Evolutionary conservation across 371 early-diverging fungal genomes (phyloP), one percentile per base, ranked within the genome.

Genomic region (Mucor lusitanicus): DNA sequence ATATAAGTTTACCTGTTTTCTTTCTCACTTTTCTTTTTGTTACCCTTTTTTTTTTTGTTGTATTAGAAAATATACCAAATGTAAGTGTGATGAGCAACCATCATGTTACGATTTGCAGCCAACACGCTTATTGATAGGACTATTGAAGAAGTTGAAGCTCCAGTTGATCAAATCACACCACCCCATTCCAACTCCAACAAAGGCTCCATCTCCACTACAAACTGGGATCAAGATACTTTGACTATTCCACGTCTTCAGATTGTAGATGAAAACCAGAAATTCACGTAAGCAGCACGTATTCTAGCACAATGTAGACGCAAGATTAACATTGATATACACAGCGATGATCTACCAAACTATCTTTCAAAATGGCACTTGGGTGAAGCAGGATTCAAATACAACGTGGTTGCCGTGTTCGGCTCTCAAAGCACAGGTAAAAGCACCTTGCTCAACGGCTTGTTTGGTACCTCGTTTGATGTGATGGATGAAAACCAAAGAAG

Each of bases 401-500:
- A 97, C 77, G 85, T 97, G 7, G 95, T 97, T 6, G 97, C 99
- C 25, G 98, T 99, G 15, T 97, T 99, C 84, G 99, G 99, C 42
- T 96, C 97, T 30, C 98, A 99, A 79, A 94, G 94, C 79, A 97
- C 98, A 4, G 99, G 99, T 66, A 99, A 99, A 78, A 95, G 96
- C 92, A 99, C 99, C 25, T 84, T 99, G 27, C 82, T 99, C 46
- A 98, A 99, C 80, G 79, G 90, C 33, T 83, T 99, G 44, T 99
- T 99, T 82, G 92, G 93, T 5, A 97, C 99, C 19, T 75, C 76
- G 40, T 99, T 99, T 71, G 95, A 92, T 71, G 97, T 94, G 39
- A 98, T 99, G 98, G 77, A 89, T 71, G 97, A 95, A 73, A 72
- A 72, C 35, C 83, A 86, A 48, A 87, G 96, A 59, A 85, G 88